Evolutionary conservation across 257 asterid genomes (phyloP).

Genomic region (Solanum neorickii): DNA sequence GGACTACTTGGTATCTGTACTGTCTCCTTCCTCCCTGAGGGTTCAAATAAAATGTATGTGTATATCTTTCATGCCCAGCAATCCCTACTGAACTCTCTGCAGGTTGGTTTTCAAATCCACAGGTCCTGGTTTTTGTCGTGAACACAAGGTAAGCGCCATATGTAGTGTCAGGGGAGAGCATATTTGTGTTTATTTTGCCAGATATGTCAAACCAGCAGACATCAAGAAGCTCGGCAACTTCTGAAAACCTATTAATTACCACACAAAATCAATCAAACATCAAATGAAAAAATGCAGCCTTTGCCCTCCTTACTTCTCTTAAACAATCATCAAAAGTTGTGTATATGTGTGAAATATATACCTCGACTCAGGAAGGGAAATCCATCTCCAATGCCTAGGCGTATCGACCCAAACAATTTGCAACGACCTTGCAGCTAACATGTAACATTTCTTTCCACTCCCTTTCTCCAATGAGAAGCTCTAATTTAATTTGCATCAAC

Average conservation of each 20-base stretch:
- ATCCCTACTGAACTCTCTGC: conserved; percentile 29
- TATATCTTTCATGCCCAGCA: conserved; percentile 23
- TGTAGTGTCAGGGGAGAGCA: conserved; percentile 44
- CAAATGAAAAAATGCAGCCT: not conserved
- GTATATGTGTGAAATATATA: conserved; percentile 4
- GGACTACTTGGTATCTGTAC: conserved; percentile 2
- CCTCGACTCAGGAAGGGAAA: conserved; percentile 48
- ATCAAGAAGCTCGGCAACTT: conserved; percentile 15
- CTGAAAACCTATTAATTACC: not conserved
- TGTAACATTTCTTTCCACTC: conserved; percentile 62
- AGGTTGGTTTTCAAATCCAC: conserved; percentile 32
- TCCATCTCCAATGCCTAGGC: conserved; percentile 55
- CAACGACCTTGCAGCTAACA: conserved; percentile 63
- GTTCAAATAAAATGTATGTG: conserved; percentile 26
- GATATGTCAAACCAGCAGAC: conserved; percentile 70
- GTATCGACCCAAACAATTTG: conserved; percentile 51
- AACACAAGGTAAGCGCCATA: conserved; percentile 71
- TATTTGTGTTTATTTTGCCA: conserved; percentile 26
- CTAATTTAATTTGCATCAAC: conserved; percentile 19
- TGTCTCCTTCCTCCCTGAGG: conserved; percentile 24
- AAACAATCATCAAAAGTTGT: not conserved
- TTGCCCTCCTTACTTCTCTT: not conserved
- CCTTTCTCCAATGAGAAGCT: conserved; percentile 60
- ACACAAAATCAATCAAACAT: not conserved
- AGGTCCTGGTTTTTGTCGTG: conserved; percentile 4